Evolutionary conservation across 1,139 yeast species (phyloP).

Genomic region (Protomyces pachydermus): DNA sequence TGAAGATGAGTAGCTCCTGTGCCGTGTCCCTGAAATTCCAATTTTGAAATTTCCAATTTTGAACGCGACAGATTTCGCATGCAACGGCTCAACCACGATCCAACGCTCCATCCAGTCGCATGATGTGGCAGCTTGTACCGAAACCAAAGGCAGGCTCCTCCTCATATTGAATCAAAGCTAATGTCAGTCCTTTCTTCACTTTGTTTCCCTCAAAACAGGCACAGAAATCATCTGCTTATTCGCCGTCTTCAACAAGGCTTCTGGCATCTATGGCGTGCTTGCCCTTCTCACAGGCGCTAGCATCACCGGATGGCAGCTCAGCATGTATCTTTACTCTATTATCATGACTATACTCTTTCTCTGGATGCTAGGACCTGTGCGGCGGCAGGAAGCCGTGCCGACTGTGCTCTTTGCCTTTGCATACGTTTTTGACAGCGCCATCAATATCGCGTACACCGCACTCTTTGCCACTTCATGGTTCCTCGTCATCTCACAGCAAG

Average conservation of each 20-base stretch:
- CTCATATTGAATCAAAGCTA: neutral
- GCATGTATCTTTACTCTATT: constrained; percentile 65
- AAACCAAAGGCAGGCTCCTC: neutral
- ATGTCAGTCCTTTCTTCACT: constrained; percentile 46
- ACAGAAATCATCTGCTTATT: constrained; percentile 78
- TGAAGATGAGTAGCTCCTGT: too few relatives aligned
- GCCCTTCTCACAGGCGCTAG: constrained; percentile 85
- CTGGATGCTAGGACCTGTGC: constrained; percentile 52
- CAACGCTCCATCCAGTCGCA: neutral
- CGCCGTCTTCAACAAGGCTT: constrained; percentile 78
- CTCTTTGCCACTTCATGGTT: constrained; percentile 78
- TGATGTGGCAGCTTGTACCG: constrained; percentile 6
- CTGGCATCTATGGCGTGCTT: constrained; percentile 80
- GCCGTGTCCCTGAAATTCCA: too few relatives aligned
- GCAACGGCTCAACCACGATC: neutral
- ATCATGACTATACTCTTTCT: constrained; percentile 61
- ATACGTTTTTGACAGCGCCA: constrained; percentile 61
- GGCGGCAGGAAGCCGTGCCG: constrained; percentile 30
- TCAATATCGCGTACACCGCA: constrained; percentile 63
- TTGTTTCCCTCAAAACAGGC: constrained; percentile 76
- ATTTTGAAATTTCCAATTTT: too few relatives aligned
- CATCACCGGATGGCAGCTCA: constrained; percentile 75
- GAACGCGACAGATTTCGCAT: neutral
- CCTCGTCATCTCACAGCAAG: constrained; percentile 29
- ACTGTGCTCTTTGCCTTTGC: constrained; percentile 51